Conservation (phyloP, 805 yeast species). For the Kuraishia hungarica region DNA sequence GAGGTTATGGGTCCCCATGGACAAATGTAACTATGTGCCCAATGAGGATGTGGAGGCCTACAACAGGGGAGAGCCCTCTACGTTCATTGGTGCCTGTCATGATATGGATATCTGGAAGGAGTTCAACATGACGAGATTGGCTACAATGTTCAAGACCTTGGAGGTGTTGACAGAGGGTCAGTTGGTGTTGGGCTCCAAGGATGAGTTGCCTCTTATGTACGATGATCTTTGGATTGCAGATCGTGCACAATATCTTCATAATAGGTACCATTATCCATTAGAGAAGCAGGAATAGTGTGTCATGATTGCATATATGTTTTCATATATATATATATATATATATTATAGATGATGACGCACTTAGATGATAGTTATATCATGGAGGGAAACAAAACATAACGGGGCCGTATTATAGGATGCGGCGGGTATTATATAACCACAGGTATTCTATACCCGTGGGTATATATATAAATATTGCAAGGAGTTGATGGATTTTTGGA, state of each 20-base stretch:
- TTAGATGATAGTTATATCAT: too few species aligned
- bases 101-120: conserved; percentile 28
- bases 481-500: too few species aligned
- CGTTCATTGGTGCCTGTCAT: conserved; percentile 33
- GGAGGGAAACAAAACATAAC: too few species aligned
- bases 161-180: conserved; percentile 12
- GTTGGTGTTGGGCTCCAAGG: conserved; percentile 10
- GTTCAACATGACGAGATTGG: conserved; percentile 23
- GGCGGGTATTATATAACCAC: too few species aligned
- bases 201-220: conserved; percentile 17
- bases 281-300: neutral
- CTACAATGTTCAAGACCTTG: conserved; percentile 15
- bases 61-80: conserved; percentile 20
- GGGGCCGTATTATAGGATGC: too few species aligned
- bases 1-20: conserved; percentile 27
- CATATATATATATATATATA: too few species aligned
- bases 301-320: neutral
- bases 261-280: conserved; percentile 12
- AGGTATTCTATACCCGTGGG: too few species aligned
- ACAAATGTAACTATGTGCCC: conserved; percentile 31
- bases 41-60: conserved; percentile 27
- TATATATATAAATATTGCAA: too few species aligned
- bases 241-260: conserved; percentile 12
- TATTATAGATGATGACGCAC: too few species aligned
- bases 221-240: conserved; percentile 16